These are phyloP conservation scores for Phascolomyces articulosus DNA, from an alignment of 371 early-diverging fungal genomes.

Conservation along the genomic window DNA sequence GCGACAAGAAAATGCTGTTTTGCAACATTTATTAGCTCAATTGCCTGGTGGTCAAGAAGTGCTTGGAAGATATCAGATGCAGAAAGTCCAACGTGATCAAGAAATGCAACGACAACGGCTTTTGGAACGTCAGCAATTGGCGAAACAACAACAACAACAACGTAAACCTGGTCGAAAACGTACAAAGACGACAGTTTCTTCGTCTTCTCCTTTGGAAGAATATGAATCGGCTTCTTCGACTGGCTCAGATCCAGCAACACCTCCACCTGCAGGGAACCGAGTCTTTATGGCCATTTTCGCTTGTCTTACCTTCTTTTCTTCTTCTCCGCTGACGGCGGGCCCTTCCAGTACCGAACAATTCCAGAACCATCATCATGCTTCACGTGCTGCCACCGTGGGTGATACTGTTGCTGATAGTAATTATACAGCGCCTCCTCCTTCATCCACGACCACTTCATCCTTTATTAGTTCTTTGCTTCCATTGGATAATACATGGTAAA, in stretches of 20 bases:
- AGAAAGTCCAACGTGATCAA: conserved; percentile 40
- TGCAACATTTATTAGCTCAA: conserved; percentile 53
- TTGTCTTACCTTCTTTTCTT: conserved; percentile 46
- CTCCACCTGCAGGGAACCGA: conserved; percentile 32
- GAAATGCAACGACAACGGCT: conserved; percentile 30
- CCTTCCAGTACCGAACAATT: conserved; percentile 33
- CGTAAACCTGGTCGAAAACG: conserved; percentile 29
- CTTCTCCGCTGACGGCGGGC: conserved; percentile 46
- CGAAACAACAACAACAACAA: conserved; percentile 33
- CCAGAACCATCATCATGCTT: conserved; percentile 42
- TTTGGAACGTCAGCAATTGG: conserved; percentile 32
- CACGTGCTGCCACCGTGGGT: conserved; percentile 32
- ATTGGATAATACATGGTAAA: conserved; percentile 34
- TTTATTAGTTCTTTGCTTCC: conserved; percentile 20
- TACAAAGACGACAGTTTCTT: not conserved
- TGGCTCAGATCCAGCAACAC: conserved; percentile 30
- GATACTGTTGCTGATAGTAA: conserved; percentile 3
- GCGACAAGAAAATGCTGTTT: conserved; percentile 52
- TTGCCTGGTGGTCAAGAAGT: conserved; percentile 61
- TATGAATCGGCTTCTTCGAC: conserved; percentile 29
- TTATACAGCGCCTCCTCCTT: conserved; percentile 2
- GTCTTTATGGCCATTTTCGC: conserved; percentile 52
- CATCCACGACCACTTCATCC: not conserved
- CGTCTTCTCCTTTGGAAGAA: conserved; percentile 15
- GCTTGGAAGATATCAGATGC: conserved; percentile 34